These are phyloP conservation scores for Amniculicola lignicola DNA, from an alignment of 495 filamentous ascomycete species.

Conservation along the genomic window DNA sequence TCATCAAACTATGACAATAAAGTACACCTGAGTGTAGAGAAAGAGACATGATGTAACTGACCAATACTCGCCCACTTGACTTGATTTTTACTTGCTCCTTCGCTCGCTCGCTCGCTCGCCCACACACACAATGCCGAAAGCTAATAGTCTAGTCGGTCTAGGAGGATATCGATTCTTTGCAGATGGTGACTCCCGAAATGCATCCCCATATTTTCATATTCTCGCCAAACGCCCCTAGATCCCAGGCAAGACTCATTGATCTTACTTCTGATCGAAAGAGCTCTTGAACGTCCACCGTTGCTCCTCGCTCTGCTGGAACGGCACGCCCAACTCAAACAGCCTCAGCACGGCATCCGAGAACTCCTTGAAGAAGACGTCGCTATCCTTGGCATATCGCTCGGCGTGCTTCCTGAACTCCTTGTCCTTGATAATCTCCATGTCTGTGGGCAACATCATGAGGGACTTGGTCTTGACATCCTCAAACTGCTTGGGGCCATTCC, in stretches of 20 bases:
- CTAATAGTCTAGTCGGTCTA: constrained; percentile 13
- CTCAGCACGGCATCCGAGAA: constrained; percentile 74
- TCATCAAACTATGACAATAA: no score
- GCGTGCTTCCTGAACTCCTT: constrained; percentile 81
- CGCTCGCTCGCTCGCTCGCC: not conserved
- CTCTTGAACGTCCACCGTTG: constrained; percentile 74
- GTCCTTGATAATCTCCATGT: constrained; percentile 85
- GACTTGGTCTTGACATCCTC: constrained; percentile 77
- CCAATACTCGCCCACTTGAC: no score
- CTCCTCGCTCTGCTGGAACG: constrained; percentile 69
- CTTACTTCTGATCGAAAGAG: constrained; percentile 26
- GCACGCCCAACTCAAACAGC: constrained; percentile 93
- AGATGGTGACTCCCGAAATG: constrained; percentile 19
- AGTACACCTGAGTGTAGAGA: not conserved
- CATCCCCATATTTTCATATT: constrained; percentile 4
- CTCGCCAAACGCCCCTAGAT: not conserved
- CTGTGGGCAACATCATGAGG: constrained; percentile 96
- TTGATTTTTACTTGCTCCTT: not conserved
- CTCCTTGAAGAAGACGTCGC: constrained; percentile 88
- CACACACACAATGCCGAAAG: not conserved
- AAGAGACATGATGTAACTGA: not conserved
- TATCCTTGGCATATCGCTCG: constrained; percentile 89
- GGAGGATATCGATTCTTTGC: constrained; percentile 18
- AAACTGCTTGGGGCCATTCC: constrained; percentile 84
- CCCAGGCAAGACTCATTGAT: no score